Conservation (phyloP, 2,329 filamentous ascomycete genomes). For the Xylaria sp. region DNA sequence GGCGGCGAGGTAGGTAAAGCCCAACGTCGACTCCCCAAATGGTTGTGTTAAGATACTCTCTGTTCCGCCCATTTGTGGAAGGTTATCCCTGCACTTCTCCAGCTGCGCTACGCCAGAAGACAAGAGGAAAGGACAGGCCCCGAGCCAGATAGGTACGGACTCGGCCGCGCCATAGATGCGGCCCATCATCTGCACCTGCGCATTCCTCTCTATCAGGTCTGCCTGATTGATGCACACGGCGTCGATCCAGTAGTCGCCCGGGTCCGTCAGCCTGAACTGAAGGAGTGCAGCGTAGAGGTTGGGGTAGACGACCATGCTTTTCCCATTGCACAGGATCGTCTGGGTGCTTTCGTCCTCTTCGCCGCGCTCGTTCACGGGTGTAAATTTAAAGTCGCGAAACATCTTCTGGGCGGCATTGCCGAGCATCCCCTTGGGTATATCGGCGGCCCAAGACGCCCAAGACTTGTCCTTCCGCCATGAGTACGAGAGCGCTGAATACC, state of each 20-base stretch:
- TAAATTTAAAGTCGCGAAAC: too few species aligned
- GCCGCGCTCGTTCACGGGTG: too few species aligned
- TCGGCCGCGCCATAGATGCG: constrained; percentile 6
- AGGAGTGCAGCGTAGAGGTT: constrained; percentile 13
- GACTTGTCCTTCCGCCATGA: constrained; percentile 7
- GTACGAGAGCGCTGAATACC: constrained; percentile 11
- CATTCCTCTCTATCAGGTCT: constrained; percentile 7
- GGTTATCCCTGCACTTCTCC: not conserved
- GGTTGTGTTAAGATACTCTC: not conserved
- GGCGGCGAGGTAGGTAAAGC: not conserved
- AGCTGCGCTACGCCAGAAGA: constrained; percentile 1
- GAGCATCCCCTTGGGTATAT: not conserved
- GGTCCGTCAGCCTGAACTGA: constrained; percentile 3
- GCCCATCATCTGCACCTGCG: constrained; percentile 14
- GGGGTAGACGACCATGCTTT: constrained; percentile 5
- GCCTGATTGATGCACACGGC: constrained; percentile 20
- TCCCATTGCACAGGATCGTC: constrained; percentile 7
- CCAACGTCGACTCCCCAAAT: not conserved
- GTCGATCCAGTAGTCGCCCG: constrained; percentile 18
- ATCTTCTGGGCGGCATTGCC: too few species aligned
- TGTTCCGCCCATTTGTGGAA: not conserved
- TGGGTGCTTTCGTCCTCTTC: not conserved
- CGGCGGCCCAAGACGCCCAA: not conserved
- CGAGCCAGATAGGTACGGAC: constrained; percentile 2
- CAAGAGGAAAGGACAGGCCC: not conserved